phyloP scores from a whole-genome alignment of 768 basidiomycete species.

The Suillus subaureus region DNA sequence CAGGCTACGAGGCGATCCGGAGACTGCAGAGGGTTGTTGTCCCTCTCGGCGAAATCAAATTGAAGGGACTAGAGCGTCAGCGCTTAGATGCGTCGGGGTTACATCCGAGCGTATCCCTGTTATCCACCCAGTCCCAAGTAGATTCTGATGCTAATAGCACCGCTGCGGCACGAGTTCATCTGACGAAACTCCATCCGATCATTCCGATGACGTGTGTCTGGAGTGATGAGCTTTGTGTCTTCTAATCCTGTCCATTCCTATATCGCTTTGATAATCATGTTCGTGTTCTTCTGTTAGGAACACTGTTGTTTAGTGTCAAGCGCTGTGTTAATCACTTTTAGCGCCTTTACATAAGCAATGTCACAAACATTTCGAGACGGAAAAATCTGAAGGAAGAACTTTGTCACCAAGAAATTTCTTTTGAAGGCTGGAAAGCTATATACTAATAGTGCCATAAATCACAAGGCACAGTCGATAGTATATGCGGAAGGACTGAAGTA shows the following conservation, averaged over 20 bases:
- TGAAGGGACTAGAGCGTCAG: conserved; percentile 87
- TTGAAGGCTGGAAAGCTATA: background rate
- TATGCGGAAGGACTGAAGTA: background rate
- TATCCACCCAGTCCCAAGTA: background rate
- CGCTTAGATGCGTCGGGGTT: conserved; percentile 45
- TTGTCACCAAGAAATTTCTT: background rate
- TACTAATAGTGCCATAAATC: background rate
- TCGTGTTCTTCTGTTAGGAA: background rate
- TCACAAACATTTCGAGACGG: background rate
- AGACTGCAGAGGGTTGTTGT: conserved; percentile 69
- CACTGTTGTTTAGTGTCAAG: background rate
- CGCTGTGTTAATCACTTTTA: background rate
- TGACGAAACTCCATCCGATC: background rate
- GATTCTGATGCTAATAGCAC: background rate
- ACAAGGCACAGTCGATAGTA: background rate
- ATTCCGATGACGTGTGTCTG: background rate
- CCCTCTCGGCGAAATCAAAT: conserved; percentile 84
- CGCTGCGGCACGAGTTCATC: background rate
- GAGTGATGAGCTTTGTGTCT: background rate
- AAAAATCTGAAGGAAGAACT: background rate
- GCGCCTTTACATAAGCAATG: background rate
- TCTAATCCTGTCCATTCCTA: background rate
- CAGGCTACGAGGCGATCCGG: conserved; percentile 70
- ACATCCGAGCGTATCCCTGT: conserved; percentile 9
- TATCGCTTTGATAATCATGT: background rate